Base-by-base conservation (phyloP, 345 rosid genomes). In the Mangifera indica region DNA sequence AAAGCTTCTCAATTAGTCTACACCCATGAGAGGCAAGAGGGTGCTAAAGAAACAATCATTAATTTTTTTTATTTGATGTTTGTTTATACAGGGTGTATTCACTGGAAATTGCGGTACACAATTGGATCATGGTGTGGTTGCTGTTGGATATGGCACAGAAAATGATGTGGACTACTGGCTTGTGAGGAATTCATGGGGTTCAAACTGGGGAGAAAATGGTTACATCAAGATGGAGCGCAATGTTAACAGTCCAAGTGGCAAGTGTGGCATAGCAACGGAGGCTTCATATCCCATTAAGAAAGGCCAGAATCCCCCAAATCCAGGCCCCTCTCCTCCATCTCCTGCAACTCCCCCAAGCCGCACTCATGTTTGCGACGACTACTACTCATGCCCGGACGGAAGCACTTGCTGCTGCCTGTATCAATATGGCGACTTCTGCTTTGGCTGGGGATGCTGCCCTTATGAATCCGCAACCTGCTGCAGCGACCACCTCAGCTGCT, bases 361-460 rank as follows among this genome's bases (percentile, higher is more conserved):
- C 5, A 73, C 87, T 20, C 67, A 78, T 1, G 81, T 78, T 2
- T 93, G 98, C 58, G 97, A 91, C 54, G 78, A 83, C 20, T 83
- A 80, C 82, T 84, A 74, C 82, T 42, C 82, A 11, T 93, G 98
- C 76, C 89, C 91, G 24, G 58, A 72, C 53, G 79, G 87, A 66
- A 85, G 70, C 76, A 90, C 98, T 54, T 93, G 98, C 71, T 90
- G 98, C 80, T 93, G 97, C 74, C 32, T 86, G 10, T 86, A 81
- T 24, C 78, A 85, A 77, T 83, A 75, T 59, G 79, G 79, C 2
- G 59, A 79, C 8, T 78, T 70, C 81, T 93, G 98, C 83, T 87
- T 84, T n/a, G 88, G 79, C 37, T 90, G 98, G 98, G 98, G 98
- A 61, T 93, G 98, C 82, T 93, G 98, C 81, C 93, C 93, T 0